Evolutionary conservation across 2,329 filamentous ascomycete species (phyloP).

Genomic region (Fonsecaea monophora): DNA sequence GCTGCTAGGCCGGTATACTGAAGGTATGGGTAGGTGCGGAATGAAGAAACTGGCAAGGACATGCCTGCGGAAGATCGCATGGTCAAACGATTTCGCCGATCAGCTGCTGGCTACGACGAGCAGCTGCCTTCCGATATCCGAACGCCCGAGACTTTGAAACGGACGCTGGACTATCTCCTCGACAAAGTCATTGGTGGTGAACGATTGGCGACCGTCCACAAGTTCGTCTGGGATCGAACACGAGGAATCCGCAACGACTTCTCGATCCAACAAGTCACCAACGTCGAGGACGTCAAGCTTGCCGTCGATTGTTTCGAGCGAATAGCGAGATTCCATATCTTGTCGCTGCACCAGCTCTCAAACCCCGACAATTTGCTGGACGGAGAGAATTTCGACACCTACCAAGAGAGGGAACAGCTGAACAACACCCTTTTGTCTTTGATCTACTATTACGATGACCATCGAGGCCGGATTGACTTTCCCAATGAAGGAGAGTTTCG

Average conservation of each 20-base stretch:
- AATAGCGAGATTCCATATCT: slow-evolving; percentile 68
- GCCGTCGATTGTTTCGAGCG: slow-evolving; percentile 68
- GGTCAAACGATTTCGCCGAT: slow-evolving; percentile 69
- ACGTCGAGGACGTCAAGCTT: slow-evolving; percentile 61
- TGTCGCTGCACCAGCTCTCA: slow-evolving; percentile 66
- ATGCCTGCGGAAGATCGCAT: slow-evolving; percentile 61
- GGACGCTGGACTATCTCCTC: slow-evolving; percentile 57
- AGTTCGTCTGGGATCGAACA: slow-evolving; percentile 71
- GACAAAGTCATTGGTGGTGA: slow-evolving; percentile 59
- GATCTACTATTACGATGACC: slow-evolving; percentile 67
- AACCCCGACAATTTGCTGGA: slow-evolving; percentile 56
- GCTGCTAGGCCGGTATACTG: slow-evolving; percentile 4
- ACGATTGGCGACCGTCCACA: slow-evolving; percentile 61
- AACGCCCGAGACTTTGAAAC: slow-evolving; percentile 58
- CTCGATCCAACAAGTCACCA: slow-evolving; percentile 66
- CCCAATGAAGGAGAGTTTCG: slow-evolving; percentile 69
- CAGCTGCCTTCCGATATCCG: slow-evolving; percentile 69
- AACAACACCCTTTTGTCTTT: slow-evolving; percentile 68
- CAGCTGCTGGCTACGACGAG: slow-evolving; percentile 68
- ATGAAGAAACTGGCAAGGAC: slow-evolving; percentile 35
- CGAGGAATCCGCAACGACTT: slow-evolving; percentile 70
- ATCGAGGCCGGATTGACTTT: slow-evolving; percentile 56
- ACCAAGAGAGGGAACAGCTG: slow-evolving; percentile 69
- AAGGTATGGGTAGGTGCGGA: slow-evolving; percentile 30
- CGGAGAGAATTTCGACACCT: slow-evolving; percentile 60